A percentile compares a stretch with the other conserved stretches of the same genome.
phyloP scores from a whole-genome alignment of 75 land plant genomes.

The Pinus albicaulis region DNA sequence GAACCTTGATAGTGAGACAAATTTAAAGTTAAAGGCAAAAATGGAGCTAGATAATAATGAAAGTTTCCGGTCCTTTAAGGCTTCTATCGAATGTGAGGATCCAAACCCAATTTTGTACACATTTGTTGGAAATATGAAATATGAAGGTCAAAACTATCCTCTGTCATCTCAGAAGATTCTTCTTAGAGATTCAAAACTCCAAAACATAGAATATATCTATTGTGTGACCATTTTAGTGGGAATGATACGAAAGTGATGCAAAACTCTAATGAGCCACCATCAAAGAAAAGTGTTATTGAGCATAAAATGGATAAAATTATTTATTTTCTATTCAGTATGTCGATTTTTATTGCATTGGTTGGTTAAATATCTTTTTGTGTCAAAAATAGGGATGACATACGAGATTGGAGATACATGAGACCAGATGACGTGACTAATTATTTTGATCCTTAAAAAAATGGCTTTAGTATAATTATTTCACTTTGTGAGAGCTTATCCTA shows the following conservation, averaged over 20 bases:
- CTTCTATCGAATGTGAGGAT: slow-evolving; percentile 41
- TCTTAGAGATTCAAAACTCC: slow-evolving; percentile 46
- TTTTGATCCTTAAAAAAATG: slow-evolving; percentile 32
- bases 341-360: slow-evolving; percentile 25
- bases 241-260: slow-evolving; percentile 56
- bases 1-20: slow-evolving; percentile 60
- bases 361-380: slow-evolving; percentile 50
- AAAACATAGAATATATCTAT: slow-evolving; percentile 43
- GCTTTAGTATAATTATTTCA: slow-evolving; percentile 42
- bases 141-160: slow-evolving; percentile 21
- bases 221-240: slow-evolving; percentile 48
- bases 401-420: slow-evolving; percentile 54
- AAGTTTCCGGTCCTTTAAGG: slow-evolving; percentile 20
- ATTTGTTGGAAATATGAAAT: slow-evolving; percentile 40
- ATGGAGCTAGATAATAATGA: slow-evolving; percentile 12
- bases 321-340: slow-evolving; percentile 30
- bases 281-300: slow-evolving; percentile 46
- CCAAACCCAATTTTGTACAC: slow-evolving; percentile 50
- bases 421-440: slow-evolving; percentile 27
- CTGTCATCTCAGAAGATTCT: slow-evolving; percentile 48
- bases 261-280: slow-evolving; percentile 41
- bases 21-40: slow-evolving; percentile 42
- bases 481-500: slow-evolving; percentile 42
- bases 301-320: slow-evolving; percentile 48
- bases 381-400: slow-evolving; percentile 20